Evolutionary conservation across 805 yeast genomes (phyloP).

Genomic region (Suhomyces tanzawaensis): DNA sequence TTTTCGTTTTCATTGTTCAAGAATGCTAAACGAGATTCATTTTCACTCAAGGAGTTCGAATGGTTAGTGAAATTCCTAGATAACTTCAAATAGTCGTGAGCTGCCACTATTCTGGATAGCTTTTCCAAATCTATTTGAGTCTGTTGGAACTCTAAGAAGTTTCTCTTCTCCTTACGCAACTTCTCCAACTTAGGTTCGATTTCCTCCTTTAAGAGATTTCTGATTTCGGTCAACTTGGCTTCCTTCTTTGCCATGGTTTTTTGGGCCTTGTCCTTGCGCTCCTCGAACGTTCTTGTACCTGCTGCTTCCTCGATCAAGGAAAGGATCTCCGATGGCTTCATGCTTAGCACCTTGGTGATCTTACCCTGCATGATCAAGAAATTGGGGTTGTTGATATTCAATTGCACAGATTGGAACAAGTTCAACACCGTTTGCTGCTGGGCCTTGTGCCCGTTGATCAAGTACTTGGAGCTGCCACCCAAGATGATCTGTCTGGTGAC

Average conservation of each 20-base stretch:
- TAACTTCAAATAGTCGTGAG: constrained; percentile 61
- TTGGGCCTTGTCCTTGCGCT: constrained; percentile 86
- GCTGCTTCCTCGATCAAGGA: constrained; percentile 97
- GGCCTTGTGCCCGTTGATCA: constrained; percentile 94
- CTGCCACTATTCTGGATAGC: constrained; percentile 67
- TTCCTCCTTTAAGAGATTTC: constrained; percentile 72
- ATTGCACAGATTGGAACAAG: constrained; percentile 89
- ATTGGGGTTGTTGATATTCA: constrained; percentile 95
- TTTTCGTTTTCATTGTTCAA: constrained; percentile 45
- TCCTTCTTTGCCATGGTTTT: constrained; percentile 91
- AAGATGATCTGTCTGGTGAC: constrained; percentile 88
- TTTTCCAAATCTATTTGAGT: constrained; percentile 79
- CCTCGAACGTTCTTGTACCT: constrained; percentile 94
- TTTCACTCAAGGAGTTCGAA: constrained; percentile 40
- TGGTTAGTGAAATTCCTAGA: constrained; percentile 43
- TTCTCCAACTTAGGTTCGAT: constrained; percentile 89
- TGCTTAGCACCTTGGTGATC: constrained; percentile 93
- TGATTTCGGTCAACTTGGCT: constrained; percentile 74
- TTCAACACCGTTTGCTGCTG: constrained; percentile 90
- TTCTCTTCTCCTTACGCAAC: constrained; percentile 75
- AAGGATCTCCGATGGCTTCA: constrained; percentile 89
- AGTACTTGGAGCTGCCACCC: constrained; percentile 89
- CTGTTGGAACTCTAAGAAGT: constrained; percentile 82
- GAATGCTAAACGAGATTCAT: constrained; percentile 38
- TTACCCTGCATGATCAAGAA: constrained; percentile 98